phyloP scores from a whole-genome alignment of 1,284 basidiomycete species.

The Ustilago curta region DNA sequence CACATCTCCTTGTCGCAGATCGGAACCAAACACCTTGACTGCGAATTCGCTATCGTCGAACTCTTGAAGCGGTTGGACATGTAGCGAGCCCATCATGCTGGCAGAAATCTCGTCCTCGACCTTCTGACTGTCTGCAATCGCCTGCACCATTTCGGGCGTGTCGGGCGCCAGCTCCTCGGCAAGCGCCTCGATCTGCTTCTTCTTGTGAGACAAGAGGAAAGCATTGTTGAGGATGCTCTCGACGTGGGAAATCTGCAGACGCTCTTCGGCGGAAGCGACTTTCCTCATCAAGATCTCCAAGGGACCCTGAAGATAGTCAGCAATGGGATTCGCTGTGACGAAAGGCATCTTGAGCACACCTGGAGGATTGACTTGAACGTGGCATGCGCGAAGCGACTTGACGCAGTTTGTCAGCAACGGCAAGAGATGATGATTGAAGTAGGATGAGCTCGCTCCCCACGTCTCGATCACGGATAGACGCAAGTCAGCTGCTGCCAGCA shows the following conservation, averaged over 20 bases:
- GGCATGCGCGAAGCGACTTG: slow-evolving; percentile 41
- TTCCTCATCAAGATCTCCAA: slow-evolving; percentile 49
- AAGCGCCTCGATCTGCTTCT: slow-evolving; percentile 29
- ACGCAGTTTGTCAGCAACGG: slow-evolving; percentile 43
- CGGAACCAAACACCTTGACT: slow-evolving; percentile 40
- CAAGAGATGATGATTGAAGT: slow-evolving; percentile 46
- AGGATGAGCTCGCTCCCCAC: slow-evolving; percentile 40
- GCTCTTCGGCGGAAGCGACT: slow-evolving; percentile 33
- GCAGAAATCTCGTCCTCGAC: slow-evolving; percentile 45
- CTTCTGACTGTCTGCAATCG: slow-evolving; percentile 44
- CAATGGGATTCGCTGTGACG: slow-evolving; percentile 36
- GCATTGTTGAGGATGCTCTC: slow-evolving; percentile 39
- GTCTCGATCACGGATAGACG: slow-evolving; percentile 44
- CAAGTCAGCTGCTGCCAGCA: slow-evolving; percentile 42
- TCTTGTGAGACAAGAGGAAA: slow-evolving; percentile 29
- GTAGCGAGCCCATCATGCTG: slow-evolving; percentile 38
- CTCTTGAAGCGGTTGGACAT: slow-evolving; percentile 35
- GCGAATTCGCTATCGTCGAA: slow-evolving; percentile 41
- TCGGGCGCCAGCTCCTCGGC: slow-evolving; percentile 41
- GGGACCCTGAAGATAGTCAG: slow-evolving; percentile 42
- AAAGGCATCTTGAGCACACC: slow-evolving; percentile 40
- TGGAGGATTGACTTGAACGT: slow-evolving; percentile 37
- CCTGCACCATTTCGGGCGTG: slow-evolving; percentile 40
- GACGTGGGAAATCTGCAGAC: slow-evolving; percentile 38
- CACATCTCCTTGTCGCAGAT: slow-evolving; percentile 35